Evolutionary conservation across 345 rosid genomes (phyloP).

Genomic region (Salix brachista): DNA sequence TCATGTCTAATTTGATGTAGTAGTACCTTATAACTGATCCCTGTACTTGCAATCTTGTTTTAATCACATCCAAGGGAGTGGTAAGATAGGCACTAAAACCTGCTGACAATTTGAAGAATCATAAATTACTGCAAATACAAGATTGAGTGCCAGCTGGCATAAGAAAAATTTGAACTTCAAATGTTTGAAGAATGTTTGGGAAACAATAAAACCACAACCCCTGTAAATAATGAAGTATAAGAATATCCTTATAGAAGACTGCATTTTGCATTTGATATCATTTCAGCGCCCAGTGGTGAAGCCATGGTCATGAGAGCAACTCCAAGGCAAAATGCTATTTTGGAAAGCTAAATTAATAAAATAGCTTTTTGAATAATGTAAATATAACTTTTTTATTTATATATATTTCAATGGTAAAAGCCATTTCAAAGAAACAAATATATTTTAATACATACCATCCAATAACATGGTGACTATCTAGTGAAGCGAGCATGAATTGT

Average conservation of each 20-base stretch:
- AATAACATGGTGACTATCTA: no score
- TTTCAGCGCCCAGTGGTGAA: not conserved
- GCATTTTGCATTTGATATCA: not conserved
- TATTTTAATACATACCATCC: no score
- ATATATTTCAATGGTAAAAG: no score
- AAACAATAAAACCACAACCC: not conserved
- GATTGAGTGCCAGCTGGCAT: not conserved
- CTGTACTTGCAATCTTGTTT: slow-evolving; percentile 94
- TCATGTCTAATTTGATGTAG: not conserved
- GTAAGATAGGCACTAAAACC: slow-evolving; percentile 87
- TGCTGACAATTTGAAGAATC: slow-evolving; percentile 25
- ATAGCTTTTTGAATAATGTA: no score
- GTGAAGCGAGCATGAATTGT: no score
- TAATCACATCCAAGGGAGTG: slow-evolving; percentile 83
- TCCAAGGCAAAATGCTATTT: no score
- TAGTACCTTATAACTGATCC: slow-evolving; percentile 70
- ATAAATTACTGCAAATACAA: not conserved
- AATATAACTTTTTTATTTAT: no score
- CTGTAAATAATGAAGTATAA: not conserved
- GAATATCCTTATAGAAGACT: not conserved
- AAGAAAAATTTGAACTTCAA: slow-evolving; percentile 1
- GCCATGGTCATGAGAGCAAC: no score
- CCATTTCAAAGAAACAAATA: no score
- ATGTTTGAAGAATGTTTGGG: not conserved
- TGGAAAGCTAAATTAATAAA: no score